Percentiles rank a stretch among this genome's conserved stretches.
Evolutionary conservation across 225 moss, liverwort and hornwort species (phyloP).

Genomic region (Neckera pumila): DNA sequence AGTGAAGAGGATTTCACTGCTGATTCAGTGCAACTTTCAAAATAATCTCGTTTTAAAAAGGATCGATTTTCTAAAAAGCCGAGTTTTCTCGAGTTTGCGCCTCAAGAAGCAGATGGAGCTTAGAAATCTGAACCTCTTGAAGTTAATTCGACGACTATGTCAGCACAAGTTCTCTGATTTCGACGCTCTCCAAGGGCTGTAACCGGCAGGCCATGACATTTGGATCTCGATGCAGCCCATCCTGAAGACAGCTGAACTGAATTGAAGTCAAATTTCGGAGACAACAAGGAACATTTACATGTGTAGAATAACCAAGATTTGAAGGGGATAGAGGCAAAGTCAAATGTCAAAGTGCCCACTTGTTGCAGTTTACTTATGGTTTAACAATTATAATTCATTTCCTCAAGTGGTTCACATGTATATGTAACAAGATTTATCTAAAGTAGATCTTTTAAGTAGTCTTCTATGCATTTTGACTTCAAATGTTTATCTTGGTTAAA

Average conservation of each 20-base stretch:
- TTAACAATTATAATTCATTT: background rate
- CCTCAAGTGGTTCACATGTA: background rate
- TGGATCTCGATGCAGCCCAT: background rate
- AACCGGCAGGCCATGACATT: background rate
- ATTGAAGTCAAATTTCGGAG: background rate
- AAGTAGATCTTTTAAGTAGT: background rate
- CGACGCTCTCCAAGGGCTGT: background rate
- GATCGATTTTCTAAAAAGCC: background rate
- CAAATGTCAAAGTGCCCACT: background rate
- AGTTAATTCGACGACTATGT: background rate
- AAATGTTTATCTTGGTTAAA: background rate
- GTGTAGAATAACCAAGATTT: background rate
- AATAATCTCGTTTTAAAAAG: background rate
- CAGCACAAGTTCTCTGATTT: background rate
- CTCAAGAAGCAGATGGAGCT: background rate
- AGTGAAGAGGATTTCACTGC: background rate
- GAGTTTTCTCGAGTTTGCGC: background rate
- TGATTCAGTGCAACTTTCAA: background rate
- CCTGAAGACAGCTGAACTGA: background rate
- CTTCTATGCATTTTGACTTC: background rate
- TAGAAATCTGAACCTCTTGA: background rate
- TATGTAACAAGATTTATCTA: background rate
- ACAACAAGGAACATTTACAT: background rate
- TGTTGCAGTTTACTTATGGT: background rate
- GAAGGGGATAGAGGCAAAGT: background rate